Evolutionary conservation across 1,139 yeast genomes (phyloP), one percentile per base, ranked within the genome.

Genomic region (Scheffersomyces quercinus): DNA sequence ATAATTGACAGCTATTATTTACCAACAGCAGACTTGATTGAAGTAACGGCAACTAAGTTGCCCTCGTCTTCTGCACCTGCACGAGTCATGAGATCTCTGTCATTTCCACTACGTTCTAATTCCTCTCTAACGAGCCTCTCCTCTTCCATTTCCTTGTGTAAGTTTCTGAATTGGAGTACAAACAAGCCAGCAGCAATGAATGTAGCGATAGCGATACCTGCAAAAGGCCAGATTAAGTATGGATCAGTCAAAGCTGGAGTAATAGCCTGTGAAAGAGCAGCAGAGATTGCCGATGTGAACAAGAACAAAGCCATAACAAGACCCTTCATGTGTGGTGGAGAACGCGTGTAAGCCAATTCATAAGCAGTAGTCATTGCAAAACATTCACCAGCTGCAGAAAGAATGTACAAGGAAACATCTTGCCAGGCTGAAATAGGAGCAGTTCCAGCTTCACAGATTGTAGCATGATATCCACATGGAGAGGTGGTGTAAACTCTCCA

Each of bases 251-350:
- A 39, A 5, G 50, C 45, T 14, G 50, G 46, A n/a, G 48, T 45
- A 33, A 48, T 35, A 14, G 52, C 52, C 20, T 46, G 47, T 9
- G 40, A 43, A 13, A 46, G 43, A 5, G 52, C 52, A 3, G 52
- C 52, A n/a, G 52, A 43, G 30, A 48, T 39, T 14, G 52, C 52
- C 26, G 44, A 43, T 8, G 47, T 39, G 38, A 46, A 48, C 31
- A 48, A 43, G 31, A 41, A 47, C 30, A 48, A 35, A 4, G 50
- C 52, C 50, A 43, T 43, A 28, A 49, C 52, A 44, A 49, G 43
- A 11, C 50, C 50, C 41, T 47, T 47, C 50, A 48, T 43, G 39
- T 43, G 45, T 6, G 52, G 49, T 28, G 52, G 50, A n/a, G 49
- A 43, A 12, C 50, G 39, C 3, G 50, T 49, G 40, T 49, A 47